Conservation (phyloP, 1,284 basidiomycete species). For the Trametes sp. region DNA sequence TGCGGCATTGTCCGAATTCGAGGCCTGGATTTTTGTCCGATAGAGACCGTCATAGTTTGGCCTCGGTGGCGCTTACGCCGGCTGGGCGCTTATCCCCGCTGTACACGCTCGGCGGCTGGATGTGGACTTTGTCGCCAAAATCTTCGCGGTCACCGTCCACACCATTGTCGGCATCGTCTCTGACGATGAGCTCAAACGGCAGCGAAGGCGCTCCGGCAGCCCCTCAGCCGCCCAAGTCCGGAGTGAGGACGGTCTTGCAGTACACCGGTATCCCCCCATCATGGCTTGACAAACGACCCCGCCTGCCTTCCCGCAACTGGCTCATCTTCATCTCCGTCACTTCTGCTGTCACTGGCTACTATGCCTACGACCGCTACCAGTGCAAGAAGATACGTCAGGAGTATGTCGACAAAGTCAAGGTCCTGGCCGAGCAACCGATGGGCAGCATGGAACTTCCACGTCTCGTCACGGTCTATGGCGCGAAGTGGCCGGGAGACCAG, state of each 20-base stretch:
- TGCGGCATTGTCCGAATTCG: neutral
- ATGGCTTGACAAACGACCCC: constrained; percentile 79
- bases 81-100: neutral
- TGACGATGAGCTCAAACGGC: constrained; percentile 40
- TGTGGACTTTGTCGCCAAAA: constrained; percentile 6
- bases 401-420: constrained; percentile 84
- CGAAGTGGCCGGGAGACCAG: constrained; percentile 95
- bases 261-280: constrained; percentile 66
- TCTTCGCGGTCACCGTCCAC: constrained; percentile 16
- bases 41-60: constrained; percentile 35
- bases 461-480: constrained; percentile 87
- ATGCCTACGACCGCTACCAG: constrained; percentile 86
- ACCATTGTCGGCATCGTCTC: constrained; percentile 19
- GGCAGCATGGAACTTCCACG: constrained; percentile 76
- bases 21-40: too few relatives aligned
- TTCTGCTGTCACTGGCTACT: constrained; percentile 74
- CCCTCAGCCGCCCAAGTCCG: constrained; percentile 38
- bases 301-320: constrained; percentile 92
- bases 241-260: constrained; percentile 44
- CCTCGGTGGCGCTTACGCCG: neutral
- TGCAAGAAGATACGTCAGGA: constrained; percentile 79
- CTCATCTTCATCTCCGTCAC: constrained; percentile 88
- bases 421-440: constrained; percentile 75
- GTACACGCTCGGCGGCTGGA: neutral
- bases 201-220: constrained; percentile 38